Evolutionary conservation across 1,284 basidiomycete genomes (phyloP), one percentile per base, ranked within the genome.

Genomic region (Malassezia brasiliensis): DNA sequence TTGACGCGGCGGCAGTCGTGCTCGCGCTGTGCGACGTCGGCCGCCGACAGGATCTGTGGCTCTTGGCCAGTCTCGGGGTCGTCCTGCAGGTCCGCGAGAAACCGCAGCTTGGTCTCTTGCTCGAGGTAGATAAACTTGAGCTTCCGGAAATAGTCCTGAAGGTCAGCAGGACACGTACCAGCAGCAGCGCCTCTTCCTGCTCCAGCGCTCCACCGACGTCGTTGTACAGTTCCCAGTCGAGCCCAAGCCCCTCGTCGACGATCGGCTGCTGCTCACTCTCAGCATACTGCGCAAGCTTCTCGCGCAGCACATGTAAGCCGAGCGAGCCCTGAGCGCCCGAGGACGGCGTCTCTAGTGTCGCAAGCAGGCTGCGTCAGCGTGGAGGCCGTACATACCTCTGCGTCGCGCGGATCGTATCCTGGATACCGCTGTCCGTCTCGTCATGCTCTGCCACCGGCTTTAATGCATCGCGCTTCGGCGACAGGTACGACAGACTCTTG

Each of bases 61-160:
- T 69, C 67, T 19, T 63, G 65, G 42, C 65, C 67, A 6, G 62
- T 64, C 47, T 69, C 67, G 39, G 64, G 51, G 34, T 69, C 67
- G 35, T 69, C 67, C 53, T 66, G 62, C 45, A 69, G 56, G 40
- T 68, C 66, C 17, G 62, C 63, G 41, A 69, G 59, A 59, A 69
- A 69, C 12, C 66, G 66, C 57, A 67, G 61, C 58, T 69, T 69
- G 39, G 67, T 69, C 55, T 69, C 67, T 44, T 68, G 66, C 52
- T 69, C 67, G 37, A 69, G 56, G 47, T 67, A 67, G 55, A 68
- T 68, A 49, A 69, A 69, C 48, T 69, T 69, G 51, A 69, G 65
- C 60, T 69, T 68, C 50, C 64, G 65, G 50, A 66, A 69, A 52
- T 69, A 68, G 59, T 67, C 65, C 34, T 48, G 42, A 2, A 5